phyloP scores from a whole-genome alignment of 139 green algal genomes.

The Chlorella vulgaris region DNA sequence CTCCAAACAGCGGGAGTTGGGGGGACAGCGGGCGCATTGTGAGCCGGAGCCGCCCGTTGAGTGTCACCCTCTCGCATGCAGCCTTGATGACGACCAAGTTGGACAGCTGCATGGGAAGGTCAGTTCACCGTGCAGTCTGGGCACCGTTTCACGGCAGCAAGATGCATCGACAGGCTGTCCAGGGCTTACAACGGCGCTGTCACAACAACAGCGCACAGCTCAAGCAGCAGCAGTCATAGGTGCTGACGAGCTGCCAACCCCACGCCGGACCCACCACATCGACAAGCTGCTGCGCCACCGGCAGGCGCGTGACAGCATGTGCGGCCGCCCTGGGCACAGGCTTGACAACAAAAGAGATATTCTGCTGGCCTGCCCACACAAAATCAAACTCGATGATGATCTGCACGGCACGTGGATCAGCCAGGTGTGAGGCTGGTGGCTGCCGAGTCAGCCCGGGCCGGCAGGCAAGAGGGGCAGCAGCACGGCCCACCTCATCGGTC shows the following conservation, averaged over 20 bases:
- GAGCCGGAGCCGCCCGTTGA: constrained; percentile 18
- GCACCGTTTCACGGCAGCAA: neutral
- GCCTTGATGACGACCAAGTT: constrained; percentile 30
- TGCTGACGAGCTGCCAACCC: neutral
- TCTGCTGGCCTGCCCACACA: constrained; percentile 15
- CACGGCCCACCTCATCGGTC: neutral
- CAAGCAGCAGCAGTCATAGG: no score
- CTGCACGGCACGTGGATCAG: neutral
- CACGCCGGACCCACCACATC: constrained; percentile 9
- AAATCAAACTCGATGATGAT: constrained; percentile 18
- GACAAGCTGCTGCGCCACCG: neutral
- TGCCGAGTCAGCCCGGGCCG: no score
- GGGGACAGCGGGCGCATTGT: constrained; percentile 8
- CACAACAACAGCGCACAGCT: no score
- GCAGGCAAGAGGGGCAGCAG: no score
- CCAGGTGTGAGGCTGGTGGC: no score
- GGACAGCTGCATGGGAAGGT: neutral
- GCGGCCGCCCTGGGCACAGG: constrained; percentile 20
- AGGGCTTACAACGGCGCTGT: no score
- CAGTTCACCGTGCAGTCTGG: neutral
- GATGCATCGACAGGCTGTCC: no score
- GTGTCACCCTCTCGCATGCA: constrained; percentile 4
- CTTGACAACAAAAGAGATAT: constrained; percentile 22
- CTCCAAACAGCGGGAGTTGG: constrained; percentile 1
- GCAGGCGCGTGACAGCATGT: constrained; percentile 14